Conservation (phyloP, 2,329 filamentous ascomycete species). For the Fusarium keratoplasticum region DNA sequence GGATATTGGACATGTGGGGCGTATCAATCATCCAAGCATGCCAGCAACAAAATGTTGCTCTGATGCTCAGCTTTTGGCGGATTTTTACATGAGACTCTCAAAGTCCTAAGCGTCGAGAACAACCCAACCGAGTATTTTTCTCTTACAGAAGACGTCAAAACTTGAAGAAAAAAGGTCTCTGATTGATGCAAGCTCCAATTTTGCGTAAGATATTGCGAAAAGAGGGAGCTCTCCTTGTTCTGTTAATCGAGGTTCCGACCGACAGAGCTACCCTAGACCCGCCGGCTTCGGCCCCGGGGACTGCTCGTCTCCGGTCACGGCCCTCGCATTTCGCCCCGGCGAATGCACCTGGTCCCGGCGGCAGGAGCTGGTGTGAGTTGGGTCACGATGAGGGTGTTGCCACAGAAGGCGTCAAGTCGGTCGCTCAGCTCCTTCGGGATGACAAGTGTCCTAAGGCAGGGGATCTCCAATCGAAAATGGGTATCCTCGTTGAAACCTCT, state of each 20-base stretch:
- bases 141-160: neutral
- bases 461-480: no score
- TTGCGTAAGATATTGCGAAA: neutral
- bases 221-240: neutral
- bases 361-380: neutral
- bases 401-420: neutral
- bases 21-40: rapidly evolving
- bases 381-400: neutral
- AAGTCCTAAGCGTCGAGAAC: neutral
- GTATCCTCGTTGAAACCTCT: no score
- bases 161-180: neutral
- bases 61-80: no score
- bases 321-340: neutral
- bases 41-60: no score
- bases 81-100: no score
- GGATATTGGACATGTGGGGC: no score
- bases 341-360: neutral
- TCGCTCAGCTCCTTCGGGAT: no score
- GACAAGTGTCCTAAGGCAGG: no score
- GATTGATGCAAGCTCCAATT: neutral
- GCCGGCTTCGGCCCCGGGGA: neutral
- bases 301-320: neutral
- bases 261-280: no score
- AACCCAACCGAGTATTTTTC: neutral
- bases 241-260: no score